A percentile compares a stretch with the other conserved stretches of the same genome.
Evolutionary conservation across 164 flowering plant species (phyloP).

Genomic region (Protea cynaroides): DNA sequence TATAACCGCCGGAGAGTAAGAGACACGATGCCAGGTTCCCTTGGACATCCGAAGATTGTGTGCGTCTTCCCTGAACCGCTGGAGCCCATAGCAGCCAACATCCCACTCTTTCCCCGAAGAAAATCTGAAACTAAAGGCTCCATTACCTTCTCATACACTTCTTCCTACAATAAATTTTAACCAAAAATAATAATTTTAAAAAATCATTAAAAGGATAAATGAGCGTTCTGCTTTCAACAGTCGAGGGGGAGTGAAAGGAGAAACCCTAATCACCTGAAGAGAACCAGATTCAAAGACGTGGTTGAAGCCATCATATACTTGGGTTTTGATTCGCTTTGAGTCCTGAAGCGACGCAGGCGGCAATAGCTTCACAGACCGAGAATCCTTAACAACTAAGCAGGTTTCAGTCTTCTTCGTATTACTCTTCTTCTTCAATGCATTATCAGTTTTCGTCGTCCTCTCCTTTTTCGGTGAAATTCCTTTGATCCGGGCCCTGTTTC

Average conservation of each 20-base stretch:
- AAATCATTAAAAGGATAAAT: neutral
- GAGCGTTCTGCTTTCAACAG: neutral
- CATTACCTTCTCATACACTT: conserved; percentile 61
- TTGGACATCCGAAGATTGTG: conserved; percentile 65
- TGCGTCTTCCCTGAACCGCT: conserved; percentile 95
- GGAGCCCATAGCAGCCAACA: conserved; percentile 84
- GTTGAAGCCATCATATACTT: conserved; percentile 69
- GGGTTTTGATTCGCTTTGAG: neutral
- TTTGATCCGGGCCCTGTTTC: conserved; percentile 10
- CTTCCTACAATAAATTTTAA: conserved; percentile 28
- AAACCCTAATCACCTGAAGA: conserved; percentile 45
- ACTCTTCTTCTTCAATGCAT: too few relatives aligned
- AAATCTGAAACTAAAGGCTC: conserved; percentile 74
- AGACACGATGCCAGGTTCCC: conserved; percentile 79
- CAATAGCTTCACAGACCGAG: neutral
- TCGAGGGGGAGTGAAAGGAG: neutral
- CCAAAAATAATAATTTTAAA: neutral
- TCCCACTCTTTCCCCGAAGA: conserved; percentile 64
- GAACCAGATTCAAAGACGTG: conserved; percentile 61
- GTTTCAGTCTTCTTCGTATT: neutral
- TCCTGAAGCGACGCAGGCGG: neutral
- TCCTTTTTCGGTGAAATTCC: conserved; percentile 31
- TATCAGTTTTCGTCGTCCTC: conserved; percentile 14
- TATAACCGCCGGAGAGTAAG: conserved; percentile 54
- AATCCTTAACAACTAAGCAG: neutral